Percentiles rank a stretch among this genome's conserved stretches.
Evolutionary conservation across 1,284 basidiomycete species (phyloP).

Genomic region (Cronartium quercuum): DNA sequence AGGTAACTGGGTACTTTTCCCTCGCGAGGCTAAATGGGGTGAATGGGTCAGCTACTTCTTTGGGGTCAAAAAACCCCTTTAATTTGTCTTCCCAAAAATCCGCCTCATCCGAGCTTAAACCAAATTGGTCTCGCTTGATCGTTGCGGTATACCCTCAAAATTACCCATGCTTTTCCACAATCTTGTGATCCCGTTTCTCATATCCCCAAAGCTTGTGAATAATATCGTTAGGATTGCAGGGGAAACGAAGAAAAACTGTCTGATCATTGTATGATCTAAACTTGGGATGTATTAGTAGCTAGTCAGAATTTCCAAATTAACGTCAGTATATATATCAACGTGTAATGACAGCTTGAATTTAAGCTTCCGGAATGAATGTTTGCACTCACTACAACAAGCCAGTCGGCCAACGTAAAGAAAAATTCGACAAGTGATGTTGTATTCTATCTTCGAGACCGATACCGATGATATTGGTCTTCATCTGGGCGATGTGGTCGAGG

Average conservation of each 20-base stretch:
- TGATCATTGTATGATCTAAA: background rate
- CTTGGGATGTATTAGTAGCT: background rate
- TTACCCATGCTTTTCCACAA: background rate
- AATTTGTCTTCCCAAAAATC: background rate
- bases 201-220: background rate
- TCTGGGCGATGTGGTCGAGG: background rate
- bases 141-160: too few species aligned
- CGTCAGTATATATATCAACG: too few species aligned
- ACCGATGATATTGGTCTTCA: background rate
- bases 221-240: background rate
- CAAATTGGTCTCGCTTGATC: too few species aligned
- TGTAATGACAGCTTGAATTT: too few species aligned
- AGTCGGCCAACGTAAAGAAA: too few species aligned
- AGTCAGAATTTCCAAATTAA: background rate
- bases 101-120: background rate
- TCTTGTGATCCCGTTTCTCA: background rate
- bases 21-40: slow-evolving; percentile 58
- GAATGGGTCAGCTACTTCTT: slow-evolving; percentile 64
- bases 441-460: background rate
- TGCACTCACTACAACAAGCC: too few species aligned
- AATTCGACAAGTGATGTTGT: too few species aligned
- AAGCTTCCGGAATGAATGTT: too few species aligned
- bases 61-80: slow-evolving; percentile 41
- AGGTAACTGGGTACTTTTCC: slow-evolving; percentile 65
- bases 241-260: background rate